Base-by-base conservation (phyloP, 257 asterid genomes). In the Jaltomata sinuosa region DNA sequence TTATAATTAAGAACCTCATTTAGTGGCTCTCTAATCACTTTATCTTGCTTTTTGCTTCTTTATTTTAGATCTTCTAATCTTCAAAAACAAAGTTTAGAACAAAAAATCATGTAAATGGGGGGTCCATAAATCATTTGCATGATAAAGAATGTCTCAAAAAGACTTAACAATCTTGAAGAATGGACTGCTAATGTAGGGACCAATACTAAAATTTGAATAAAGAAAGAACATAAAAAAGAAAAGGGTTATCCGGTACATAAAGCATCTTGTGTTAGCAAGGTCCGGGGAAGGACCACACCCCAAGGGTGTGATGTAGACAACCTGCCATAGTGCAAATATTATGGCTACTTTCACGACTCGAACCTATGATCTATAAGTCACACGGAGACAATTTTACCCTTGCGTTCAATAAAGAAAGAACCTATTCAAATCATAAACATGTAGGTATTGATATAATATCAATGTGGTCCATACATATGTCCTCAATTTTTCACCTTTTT, bases 61-160 rank as follows among this genome's bases (percentile, higher is more conserved):
- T 47, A 0, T 8, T 27, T 45, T 22, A 25, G 16, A 47, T 47
- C 40, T 47, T 76, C 61, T 16, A 76, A 47, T 49, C 10, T 27
- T 27, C 61, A 49, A 76, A 16, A 76, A 27, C 29, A 27, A 76
- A 76, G 61, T 27, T 45, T 15, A 47, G 42, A 47, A 76, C 42
- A 76, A 76, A 76, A 52, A 25, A 47, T 47, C 81, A 76, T 76
- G 61, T 47, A 25, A 65, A 62, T 14, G 32, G 57, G 53, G 57
- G 42, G 61, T 76, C 81, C 81, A 76, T 50, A 76, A 25, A 76
- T 76, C 42, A 47, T 76, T 76, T 27, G 81, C 81, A 76, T 76
- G 10, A 76, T 49, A 27, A 76, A 76, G 61, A 25, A 76, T 76
- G 81, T 76, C 49, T 27, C 81, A 4, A 47, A 76, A 76, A 49